Base-by-base conservation (phyloP, 2,329 filamentous ascomycete species). In the Cladosporium sp. region DNA sequence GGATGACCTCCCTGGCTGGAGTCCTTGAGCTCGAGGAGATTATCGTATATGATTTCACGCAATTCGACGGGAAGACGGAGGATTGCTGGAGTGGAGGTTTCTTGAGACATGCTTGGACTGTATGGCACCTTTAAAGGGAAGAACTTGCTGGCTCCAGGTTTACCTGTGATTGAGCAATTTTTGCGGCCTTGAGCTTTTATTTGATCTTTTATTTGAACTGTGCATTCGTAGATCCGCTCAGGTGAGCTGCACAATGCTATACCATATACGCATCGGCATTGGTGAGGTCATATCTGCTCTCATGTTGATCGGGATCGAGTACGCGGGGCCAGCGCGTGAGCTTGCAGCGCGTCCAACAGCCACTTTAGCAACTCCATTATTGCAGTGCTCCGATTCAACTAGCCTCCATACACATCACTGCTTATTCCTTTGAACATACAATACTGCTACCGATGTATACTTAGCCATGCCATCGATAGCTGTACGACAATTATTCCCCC, bases 51-150 rank as follows among this genome's bases (percentile, higher is more conserved):
- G 7, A 71, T 61, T n/a, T 69, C 64, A 13, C 75, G 72, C 24
- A 77, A 64, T 55, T 77, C 75, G 55, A 72, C 49, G 3, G 74
- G 74, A 8, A 76, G 68, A 42, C 44, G 70, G 61, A 64, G 71
- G 59, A 57, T 64, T 20, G 47, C 12, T 17, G 45, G 8, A 32
- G 28, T 32, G 55, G 5, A 42, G 17, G 9, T 44, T 42, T 39
- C 22, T 13, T 37, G 35, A 39, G 24, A 39, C 34, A 40, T 52
- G 49, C 9, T 37, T 9, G 22, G 12, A 2, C 15, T 25, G 22
- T 19, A 6, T n/a, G 17, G 20, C 19, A 32, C 8, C 28, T 32
- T 32, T 3, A 32, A 9, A 28, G 25, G 9, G 25, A n/a, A 28
- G 25, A 28, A 32, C 3, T 32, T 32, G 28, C 3, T 10, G 8